phyloP scores from a whole-genome alignment of 2,329 filamentous ascomycete genomes.

The Fusarium agapanthi region DNA sequence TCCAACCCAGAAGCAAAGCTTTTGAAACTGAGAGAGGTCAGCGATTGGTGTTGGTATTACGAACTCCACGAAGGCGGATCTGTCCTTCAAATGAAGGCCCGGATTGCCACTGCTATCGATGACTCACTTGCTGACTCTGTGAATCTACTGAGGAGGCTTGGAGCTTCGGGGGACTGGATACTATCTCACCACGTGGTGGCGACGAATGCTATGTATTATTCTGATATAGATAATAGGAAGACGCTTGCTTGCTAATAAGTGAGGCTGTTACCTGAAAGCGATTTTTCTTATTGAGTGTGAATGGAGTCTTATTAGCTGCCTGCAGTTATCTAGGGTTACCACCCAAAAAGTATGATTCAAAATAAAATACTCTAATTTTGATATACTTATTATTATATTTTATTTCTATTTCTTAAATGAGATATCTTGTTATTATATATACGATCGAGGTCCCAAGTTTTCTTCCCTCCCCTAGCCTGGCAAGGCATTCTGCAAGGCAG shows the following conservation, averaged over 20 bases:
- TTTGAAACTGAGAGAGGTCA: background rate
- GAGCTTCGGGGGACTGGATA: background rate
- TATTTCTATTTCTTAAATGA: too few relatives aligned
- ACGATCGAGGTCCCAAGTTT: background rate
- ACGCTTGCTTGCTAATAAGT: background rate
- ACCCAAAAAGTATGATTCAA: too few relatives aligned
- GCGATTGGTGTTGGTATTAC: background rate
- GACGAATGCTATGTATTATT: background rate
- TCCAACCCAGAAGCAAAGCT: background rate
- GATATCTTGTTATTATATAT: background rate
- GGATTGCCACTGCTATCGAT: background rate
- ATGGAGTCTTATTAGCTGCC: too few relatives aligned
- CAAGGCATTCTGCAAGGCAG: background rate
- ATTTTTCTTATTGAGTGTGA: rapidly evolving
- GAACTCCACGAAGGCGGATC: background rate
- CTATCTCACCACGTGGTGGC: background rate
- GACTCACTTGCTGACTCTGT: background rate
- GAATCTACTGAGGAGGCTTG: background rate
- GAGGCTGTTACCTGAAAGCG: rapidly evolving
- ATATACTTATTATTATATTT: too few relatives aligned
- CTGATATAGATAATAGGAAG: background rate
- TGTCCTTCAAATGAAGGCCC: background rate
- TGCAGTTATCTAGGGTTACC: too few relatives aligned
- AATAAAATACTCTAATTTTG: background rate
- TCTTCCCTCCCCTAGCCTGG: background rate